These are phyloP conservation scores for Aspergillus flavus DNA, from an alignment of 2,329 filamentous ascomycete genomes.

Conservation along the genomic window DNA sequence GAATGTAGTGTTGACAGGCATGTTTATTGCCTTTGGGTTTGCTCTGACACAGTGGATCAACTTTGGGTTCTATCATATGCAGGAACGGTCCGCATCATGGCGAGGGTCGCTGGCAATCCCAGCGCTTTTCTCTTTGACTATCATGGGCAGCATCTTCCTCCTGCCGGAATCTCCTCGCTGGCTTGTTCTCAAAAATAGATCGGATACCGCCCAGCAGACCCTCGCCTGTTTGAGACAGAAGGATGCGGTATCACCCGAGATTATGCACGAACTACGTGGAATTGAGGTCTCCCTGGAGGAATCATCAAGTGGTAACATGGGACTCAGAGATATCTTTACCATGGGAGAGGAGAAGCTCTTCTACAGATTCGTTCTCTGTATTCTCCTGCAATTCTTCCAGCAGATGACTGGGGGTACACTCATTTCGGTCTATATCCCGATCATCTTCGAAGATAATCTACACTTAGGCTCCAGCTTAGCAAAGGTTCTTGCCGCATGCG, in stretches of 20 bases:
- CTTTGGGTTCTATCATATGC: slow-evolving; percentile 39
- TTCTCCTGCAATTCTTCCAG: slow-evolving; percentile 53
- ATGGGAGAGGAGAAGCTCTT: slow-evolving; percentile 53
- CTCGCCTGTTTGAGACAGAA: slow-evolving; percentile 20
- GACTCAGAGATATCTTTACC: slow-evolving; percentile 54
- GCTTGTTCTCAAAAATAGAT: slow-evolving; percentile 30
- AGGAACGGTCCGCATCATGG: slow-evolving; percentile 36
- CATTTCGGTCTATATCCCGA: slow-evolving; percentile 45
- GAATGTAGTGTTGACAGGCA: slow-evolving; percentile 34
- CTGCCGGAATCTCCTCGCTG: slow-evolving; percentile 42
- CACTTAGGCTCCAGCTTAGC: slow-evolving; percentile 9
- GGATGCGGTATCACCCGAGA: slow-evolving; percentile 36
- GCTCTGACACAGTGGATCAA: slow-evolving; percentile 51
- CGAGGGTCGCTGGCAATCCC: slow-evolving; percentile 42
- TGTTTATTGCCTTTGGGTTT: slow-evolving; percentile 49
- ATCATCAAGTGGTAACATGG: slow-evolving; percentile 45
- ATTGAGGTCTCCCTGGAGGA: slow-evolving; percentile 51
- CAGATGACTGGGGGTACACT: slow-evolving; percentile 38
- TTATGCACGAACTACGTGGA: slow-evolving; percentile 48
- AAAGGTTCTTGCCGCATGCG: slow-evolving; percentile 18
- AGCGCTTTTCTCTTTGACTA: slow-evolving; percentile 31
- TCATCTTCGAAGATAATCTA: slow-evolving; percentile 21
- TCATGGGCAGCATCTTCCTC: slow-evolving; percentile 30
- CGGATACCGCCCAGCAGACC: slow-evolving; percentile 26
- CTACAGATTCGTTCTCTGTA: slow-evolving; percentile 51